These are phyloP conservation scores for Cyclospora cayetanensis DNA, from an alignment of 169 alveolate genomes.

Conservation along the genomic window DNA sequence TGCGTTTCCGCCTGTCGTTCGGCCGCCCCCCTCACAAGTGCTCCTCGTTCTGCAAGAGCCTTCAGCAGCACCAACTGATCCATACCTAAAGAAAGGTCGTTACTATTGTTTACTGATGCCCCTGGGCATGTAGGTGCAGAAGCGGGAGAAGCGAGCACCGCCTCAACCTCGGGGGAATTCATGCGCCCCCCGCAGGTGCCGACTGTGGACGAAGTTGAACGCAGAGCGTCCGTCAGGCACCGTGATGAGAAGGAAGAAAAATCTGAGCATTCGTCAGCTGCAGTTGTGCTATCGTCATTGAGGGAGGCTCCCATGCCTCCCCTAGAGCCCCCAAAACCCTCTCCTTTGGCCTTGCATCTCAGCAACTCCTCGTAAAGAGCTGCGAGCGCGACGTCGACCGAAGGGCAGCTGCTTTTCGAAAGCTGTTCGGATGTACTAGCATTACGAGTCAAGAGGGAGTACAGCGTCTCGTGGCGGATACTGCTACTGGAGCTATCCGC, in stretches of 20 bases:
- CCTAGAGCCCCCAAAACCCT: not conserved
- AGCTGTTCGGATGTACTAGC: no score
- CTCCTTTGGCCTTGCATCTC: not conserved
- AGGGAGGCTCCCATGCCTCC: not conserved
- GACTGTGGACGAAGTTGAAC: not conserved
- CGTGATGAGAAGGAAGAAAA: slow-evolving; percentile 46
- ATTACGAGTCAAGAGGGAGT: no score
- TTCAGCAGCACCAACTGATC: slow-evolving; percentile 10
- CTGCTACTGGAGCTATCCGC: not conserved
- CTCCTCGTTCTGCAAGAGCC: not conserved
- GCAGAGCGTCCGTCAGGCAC: not conserved
- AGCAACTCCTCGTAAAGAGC: slow-evolving; percentile 31
- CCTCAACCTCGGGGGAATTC: slow-evolving; percentile 2
- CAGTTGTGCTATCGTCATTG: slow-evolving; percentile 45
- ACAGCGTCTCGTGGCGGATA: not conserved
- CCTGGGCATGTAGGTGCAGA: not conserved
- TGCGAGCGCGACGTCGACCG: not conserved
- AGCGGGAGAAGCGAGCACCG: not conserved
- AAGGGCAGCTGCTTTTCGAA: not conserved
- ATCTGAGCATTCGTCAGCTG: slow-evolving; percentile 30
- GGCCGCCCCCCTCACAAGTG: no score
- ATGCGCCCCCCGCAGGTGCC: slow-evolving; percentile 22
- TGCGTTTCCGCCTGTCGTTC: no score
- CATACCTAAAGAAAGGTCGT: not conserved
- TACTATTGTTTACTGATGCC: slow-evolving; percentile 18